Conservation (phyloP, 1,284 basidiomycete genomes). For the Fistulinella cinereoalba region DNA sequence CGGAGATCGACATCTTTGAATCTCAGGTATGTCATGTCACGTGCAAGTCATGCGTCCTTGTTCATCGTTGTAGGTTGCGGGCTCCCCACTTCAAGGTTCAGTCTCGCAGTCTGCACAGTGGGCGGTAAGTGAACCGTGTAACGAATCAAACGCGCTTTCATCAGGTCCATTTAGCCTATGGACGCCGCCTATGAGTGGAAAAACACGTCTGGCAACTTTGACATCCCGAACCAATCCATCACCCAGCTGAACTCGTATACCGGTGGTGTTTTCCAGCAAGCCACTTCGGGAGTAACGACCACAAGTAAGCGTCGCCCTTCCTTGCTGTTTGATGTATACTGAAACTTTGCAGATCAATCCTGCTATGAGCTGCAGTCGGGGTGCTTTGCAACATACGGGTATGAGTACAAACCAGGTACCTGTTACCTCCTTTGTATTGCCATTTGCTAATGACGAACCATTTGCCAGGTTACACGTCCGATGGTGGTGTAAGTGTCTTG, state of each 20-base stretch:
- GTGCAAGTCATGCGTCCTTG: neutral
- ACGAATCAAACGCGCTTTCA: slow-evolving; percentile 4
- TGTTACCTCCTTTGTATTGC: slow-evolving; percentile 3
- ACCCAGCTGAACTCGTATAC: slow-evolving; percentile 44
- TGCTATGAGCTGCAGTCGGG: slow-evolving; percentile 33
- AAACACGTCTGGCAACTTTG: slow-evolving; percentile 40
- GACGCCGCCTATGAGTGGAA: slow-evolving; percentile 36
- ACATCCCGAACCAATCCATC: slow-evolving; percentile 39
- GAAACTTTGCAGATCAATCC: slow-evolving; percentile 25
- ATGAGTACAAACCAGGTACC: slow-evolving; percentile 49
- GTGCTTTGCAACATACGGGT: slow-evolving; percentile 51
- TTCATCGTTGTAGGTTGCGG: slow-evolving; percentile 35
- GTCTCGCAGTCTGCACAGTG: slow-evolving; percentile 50
- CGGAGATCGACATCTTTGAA: slow-evolving; percentile 73
- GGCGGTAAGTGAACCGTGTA: slow-evolving; percentile 38
- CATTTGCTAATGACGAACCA: slow-evolving; percentile 15
- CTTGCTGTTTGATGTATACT: neutral
- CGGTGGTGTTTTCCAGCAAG: slow-evolving; percentile 58
- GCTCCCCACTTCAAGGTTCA: slow-evolving; percentile 31
- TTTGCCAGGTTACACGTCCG: slow-evolving; percentile 26
- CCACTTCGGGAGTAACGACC: slow-evolving; percentile 53
- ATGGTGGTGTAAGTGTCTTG: slow-evolving; percentile 26
- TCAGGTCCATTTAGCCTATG: slow-evolving; percentile 25
- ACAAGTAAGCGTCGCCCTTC: slow-evolving; percentile 29
- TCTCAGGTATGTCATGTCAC: slow-evolving; percentile 36